Evolutionary conservation across 2,329 filamentous ascomycete species (phyloP).

Genomic region (Colletotrichum brevisporum): DNA sequence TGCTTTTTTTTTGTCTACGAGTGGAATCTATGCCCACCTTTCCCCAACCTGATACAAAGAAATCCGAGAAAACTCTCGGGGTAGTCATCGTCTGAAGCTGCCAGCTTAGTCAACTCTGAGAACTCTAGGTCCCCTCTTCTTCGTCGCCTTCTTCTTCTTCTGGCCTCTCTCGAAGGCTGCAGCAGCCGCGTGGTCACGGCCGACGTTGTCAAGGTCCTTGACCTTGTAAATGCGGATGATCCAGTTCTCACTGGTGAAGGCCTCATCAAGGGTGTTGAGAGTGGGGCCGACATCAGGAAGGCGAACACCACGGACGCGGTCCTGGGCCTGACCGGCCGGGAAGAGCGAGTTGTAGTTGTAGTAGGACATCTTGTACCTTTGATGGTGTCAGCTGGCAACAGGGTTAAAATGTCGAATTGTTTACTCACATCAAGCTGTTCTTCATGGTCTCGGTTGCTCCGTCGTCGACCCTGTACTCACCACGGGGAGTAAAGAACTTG

Average conservation of each 20-base stretch:
- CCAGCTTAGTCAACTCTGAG: conserved; percentile 77
- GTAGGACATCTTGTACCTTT: conserved; percentile 99
- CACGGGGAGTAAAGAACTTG: conserved; percentile 92
- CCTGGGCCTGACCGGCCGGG: conserved; percentile 88
- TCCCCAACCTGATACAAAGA: conserved; percentile 39
- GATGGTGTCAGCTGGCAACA: conserved; percentile 46
- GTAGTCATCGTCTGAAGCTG: conserved; percentile 21
- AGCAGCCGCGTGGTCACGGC: conserved; percentile 82
- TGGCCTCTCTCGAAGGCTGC: conserved; percentile 82
- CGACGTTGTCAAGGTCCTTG: conserved; percentile 97
- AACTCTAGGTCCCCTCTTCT: conserved; percentile 79
- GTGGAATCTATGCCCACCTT: conserved; percentile 37
- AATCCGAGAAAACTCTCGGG: conserved; percentile 23
- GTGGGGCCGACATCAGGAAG: conserved; percentile 88
- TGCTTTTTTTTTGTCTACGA: conserved; percentile 49
- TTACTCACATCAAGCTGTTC: conserved; percentile 95
- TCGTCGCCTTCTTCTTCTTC: conserved; percentile 85
- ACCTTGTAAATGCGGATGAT: conserved; percentile 99
- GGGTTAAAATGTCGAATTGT: neutral
- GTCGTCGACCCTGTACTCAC: conserved; percentile 96
- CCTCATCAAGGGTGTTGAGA: conserved; percentile 92
- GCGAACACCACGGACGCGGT: conserved; percentile 86
- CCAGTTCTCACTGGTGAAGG: conserved; percentile 99
- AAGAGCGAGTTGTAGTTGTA: conserved; percentile 96
- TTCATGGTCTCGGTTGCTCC: conserved; percentile 96